Base-by-base conservation (phyloP, 345 rosid genomes). In the Camelina sativa region DNA sequence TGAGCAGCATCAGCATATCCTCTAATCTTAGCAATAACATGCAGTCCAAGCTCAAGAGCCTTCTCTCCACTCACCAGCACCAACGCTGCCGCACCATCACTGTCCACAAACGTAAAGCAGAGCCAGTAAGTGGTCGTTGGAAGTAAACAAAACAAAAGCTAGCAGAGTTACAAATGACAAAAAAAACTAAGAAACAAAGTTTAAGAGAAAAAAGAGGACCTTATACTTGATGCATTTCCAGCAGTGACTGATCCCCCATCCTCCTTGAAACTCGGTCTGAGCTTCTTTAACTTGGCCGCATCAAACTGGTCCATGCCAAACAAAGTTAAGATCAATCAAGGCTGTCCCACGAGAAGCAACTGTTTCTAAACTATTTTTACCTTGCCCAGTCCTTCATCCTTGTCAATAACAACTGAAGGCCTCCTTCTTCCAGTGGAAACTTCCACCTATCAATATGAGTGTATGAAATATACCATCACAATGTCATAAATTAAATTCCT, bases 81-180 rank as follows among this genome's bases (percentile, higher is more conserved):
- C 57, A 92, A 72, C 19, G 97, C 97, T 22, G 99, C 98, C n/a
- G 97, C 98, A 81, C 98, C 98, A 82, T 95, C 98, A 83, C 99
- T 95, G 81, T 70, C 68, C 76, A 69, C 73, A 75, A 75, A 38
- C 20, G 23, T 44, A 73, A 67, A 73, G 16, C 53, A 66, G 25
- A 64, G 16, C 32, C 50, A 57, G 7, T 65, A 50, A 66, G 46
- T 59, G 23, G 28, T 11, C 19, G 28, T 23, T 54, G 56, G 16
- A 62, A 43, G 40, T 53, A 58, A 59, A 51, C 52, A 66, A 25
- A 11, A 74, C 30, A 44, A 28, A 25, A 41, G 44, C 52, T 23
- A 60, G 57, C 7, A 63, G 23, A 13, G n/a, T 59, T 41, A 48
- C 62, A 54, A 41, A 72, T 16, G 53, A 62, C 30, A 28, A 28